Evolutionary conservation across 805 yeast genomes (phyloP).

Genomic region (Dipodascus geniculatus): DNA sequence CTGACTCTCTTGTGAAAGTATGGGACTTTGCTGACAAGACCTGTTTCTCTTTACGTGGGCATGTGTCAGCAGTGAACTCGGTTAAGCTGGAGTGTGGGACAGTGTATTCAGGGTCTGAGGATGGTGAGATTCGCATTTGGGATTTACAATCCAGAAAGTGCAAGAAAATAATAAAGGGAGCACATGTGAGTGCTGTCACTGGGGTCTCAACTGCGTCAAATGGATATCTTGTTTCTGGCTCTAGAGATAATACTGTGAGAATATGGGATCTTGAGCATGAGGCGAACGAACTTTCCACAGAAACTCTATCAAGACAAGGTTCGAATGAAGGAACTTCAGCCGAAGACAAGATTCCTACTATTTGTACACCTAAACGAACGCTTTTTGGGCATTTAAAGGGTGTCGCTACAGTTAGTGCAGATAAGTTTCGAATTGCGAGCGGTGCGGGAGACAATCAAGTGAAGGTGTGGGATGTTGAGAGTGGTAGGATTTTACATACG

Average conservation of each 20-base stretch:
- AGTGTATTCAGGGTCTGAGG: conserved; percentile 47
- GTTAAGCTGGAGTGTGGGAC: conserved; percentile 45
- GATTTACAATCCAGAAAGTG: conserved; percentile 52
- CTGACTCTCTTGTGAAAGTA: conserved; percentile 85
- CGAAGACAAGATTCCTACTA: conserved; percentile 4
- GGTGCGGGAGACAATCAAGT: conserved; percentile 89
- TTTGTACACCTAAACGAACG: conserved; percentile 71
- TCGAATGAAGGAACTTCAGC: conserved; percentile 1
- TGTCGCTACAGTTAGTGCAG: conserved; percentile 94
- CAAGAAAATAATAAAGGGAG: conserved; percentile 29
- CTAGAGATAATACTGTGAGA: conserved; percentile 6
- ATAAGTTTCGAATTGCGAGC: conserved; percentile 84
- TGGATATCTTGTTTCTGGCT: conserved; percentile 13
- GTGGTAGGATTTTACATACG: conserved; percentile 89
- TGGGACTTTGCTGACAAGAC: conserved; percentile 95
- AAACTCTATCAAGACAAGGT: conserved; percentile 4
- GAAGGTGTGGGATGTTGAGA: conserved; percentile 92
- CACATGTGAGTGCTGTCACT: conserved; percentile 89
- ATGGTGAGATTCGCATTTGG: conserved; percentile 47
- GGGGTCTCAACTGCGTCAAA: conserved; percentile 55
- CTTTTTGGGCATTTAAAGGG: conserved; percentile 98
- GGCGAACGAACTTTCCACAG: conserved; percentile 9
- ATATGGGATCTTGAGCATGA: conserved; percentile 14
- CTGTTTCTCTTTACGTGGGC: conserved; percentile 88
- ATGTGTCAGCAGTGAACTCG: conserved; percentile 81